Evolutionary conservation across 2,329 filamentous ascomycete genomes (phyloP).

Genomic region (Hymenoscyphus linearis): DNA sequence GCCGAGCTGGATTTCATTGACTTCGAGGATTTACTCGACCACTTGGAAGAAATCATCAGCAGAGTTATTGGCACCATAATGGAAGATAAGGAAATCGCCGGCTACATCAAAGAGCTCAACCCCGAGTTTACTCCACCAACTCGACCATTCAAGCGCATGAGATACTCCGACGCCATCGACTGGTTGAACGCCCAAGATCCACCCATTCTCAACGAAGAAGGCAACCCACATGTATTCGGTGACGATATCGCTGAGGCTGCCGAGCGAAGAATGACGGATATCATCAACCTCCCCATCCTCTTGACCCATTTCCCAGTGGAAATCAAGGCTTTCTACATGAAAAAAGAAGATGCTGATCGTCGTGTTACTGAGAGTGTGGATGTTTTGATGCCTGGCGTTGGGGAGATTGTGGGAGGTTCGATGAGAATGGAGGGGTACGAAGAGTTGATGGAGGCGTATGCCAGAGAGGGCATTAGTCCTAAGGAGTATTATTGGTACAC

Average conservation of each 20-base stretch:
- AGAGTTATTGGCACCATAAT: slow-evolving; percentile 66
- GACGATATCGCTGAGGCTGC: slow-evolving; percentile 98
- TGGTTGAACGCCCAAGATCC: slow-evolving; percentile 84
- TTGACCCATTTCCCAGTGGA: slow-evolving; percentile 94
- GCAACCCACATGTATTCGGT: slow-evolving; percentile 82
- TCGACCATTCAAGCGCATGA: slow-evolving; percentile 90
- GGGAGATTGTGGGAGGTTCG: slow-evolving; percentile 91
- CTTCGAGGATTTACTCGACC: slow-evolving; percentile 80
- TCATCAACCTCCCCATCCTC: slow-evolving; percentile 92
- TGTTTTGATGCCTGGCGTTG: slow-evolving; percentile 80
- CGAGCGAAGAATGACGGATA: slow-evolving; percentile 94
- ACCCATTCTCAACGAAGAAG: slow-evolving; percentile 85
- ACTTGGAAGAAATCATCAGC: slow-evolving; percentile 70
- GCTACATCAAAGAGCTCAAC: slow-evolving; percentile 80
- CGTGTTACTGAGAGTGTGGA: slow-evolving; percentile 93
- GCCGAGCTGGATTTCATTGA: slow-evolving; percentile 94
- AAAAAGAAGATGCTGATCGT: slow-evolving; percentile 71
- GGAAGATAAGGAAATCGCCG: slow-evolving; percentile 65
- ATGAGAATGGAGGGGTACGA: slow-evolving; percentile 95
- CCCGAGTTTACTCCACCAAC: slow-evolving; percentile 77
- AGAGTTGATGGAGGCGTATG: slow-evolving; percentile 82
- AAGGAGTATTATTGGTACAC: slow-evolving; percentile 97
- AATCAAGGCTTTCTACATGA: slow-evolving; percentile 99
- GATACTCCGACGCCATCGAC: slow-evolving; percentile 86
- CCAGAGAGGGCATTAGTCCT: slow-evolving; percentile 78